Conservation (phyloP, 352 stramenopile genomes). For the Peronospora belbahrii region DNA sequence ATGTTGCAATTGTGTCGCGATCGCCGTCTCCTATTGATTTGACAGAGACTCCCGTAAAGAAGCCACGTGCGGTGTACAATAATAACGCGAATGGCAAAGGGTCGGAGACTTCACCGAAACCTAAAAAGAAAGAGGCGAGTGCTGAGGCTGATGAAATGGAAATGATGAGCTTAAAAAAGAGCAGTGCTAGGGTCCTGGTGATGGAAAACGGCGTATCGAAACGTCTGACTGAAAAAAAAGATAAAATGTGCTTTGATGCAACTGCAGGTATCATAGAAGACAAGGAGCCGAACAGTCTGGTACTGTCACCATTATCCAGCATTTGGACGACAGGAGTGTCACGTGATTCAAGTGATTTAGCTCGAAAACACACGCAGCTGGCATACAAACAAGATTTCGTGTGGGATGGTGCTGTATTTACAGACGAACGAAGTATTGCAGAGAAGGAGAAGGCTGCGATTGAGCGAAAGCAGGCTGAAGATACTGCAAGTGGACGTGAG, state of each 20-base stretch:
- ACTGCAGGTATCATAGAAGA: constrained; percentile 4
- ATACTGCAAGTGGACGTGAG: constrained; percentile 19
- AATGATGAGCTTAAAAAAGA: constrained; percentile 6
- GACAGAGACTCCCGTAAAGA: constrained; percentile 22
- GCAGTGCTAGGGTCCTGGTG: constrained; percentile 6
- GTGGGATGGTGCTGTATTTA: constrained; percentile 63
- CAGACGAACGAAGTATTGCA: constrained; percentile 30
- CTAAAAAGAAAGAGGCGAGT: constrained; percentile 13
- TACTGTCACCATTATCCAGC: constrained; percentile 35
- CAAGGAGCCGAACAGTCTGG: not conserved
- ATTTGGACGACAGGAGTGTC: constrained; percentile 44
- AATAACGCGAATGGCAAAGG: not conserved
- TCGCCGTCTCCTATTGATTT: constrained; percentile 27
- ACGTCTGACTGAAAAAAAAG: not conserved
- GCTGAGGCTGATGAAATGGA: not conserved
- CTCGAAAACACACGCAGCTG: constrained; percentile 12
- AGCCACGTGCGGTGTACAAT: not conserved
- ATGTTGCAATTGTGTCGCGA: constrained; percentile 20
- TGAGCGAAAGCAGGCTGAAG: constrained; percentile 19
- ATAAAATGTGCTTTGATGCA: constrained; percentile 2
- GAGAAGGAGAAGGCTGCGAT: constrained; percentile 10
- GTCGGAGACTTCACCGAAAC: constrained; percentile 1
- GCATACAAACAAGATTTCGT: constrained; percentile 68
- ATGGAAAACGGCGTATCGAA: constrained; percentile 9
- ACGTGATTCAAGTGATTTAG: not conserved